Evolutionary conservation across 192 early-diverging fungal genomes (phyloP).

Genomic region (Blastocladiella britannica): DNA sequence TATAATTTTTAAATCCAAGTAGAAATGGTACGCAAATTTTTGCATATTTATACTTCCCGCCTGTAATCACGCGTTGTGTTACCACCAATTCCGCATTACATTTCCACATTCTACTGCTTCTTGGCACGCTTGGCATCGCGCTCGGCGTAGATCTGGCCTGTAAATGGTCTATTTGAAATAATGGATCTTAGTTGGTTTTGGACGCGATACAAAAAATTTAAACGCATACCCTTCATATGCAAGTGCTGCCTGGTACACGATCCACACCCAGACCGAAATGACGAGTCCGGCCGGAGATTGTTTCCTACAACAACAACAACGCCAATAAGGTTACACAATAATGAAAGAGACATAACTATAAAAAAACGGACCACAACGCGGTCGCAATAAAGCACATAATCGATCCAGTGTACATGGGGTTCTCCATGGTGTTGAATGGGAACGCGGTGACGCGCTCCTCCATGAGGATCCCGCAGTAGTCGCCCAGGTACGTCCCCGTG

Average conservation of each 20-base stretch:
- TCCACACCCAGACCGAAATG: conserved; percentile 41
- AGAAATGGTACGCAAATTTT: no score
- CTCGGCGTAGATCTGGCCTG: conserved; percentile 53
- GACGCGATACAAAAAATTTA: background rate
- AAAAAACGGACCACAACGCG: conserved; percentile 48
- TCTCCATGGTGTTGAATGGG: conserved; percentile 75
- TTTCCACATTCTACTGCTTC: background rate
- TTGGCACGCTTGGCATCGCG: conserved; percentile 13
- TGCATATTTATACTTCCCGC: no score
- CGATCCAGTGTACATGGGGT: conserved; percentile 91
- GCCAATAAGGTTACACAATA: background rate
- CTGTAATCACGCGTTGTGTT: no score
- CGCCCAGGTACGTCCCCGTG: conserved; percentile 78
- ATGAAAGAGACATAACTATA: background rate
- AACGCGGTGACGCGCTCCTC: conserved; percentile 62
- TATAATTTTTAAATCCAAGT: no score
- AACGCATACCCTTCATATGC: conserved; percentile 48
- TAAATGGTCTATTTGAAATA: conserved; percentile 41
- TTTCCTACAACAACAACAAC: conserved; percentile 16
- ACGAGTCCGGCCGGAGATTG: conserved; percentile 50
- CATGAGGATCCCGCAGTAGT: conserved; percentile 90
- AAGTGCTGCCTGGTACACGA: conserved; percentile 57
- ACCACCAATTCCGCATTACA: no score
- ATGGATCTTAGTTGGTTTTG: background rate
- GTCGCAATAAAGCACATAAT: conserved; percentile 65